Percentiles rank a stretch among this genome's conserved stretches.
These are phyloP conservation scores for Mucor velutinosus DNA, from an alignment of 371 early-diverging fungal genomes.

Conservation along the genomic window DNA sequence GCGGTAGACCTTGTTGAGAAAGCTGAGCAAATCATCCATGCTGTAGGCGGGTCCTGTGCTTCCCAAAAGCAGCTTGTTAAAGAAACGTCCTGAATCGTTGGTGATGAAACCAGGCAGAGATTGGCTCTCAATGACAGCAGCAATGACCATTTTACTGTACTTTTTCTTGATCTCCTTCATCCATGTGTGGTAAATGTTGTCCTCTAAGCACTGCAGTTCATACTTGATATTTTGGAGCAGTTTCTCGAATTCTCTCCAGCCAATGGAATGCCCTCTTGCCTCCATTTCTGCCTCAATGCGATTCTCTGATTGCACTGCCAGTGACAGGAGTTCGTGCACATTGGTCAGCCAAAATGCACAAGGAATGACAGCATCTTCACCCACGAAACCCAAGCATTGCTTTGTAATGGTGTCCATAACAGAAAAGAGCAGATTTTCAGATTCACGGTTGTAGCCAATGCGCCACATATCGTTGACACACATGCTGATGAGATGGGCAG, in stretches of 20 bases:
- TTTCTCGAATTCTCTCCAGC: slow-evolving; percentile 56
- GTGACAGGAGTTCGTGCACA: slow-evolving; percentile 85
- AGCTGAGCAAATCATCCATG: slow-evolving; percentile 89
- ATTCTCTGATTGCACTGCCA: slow-evolving; percentile 44
- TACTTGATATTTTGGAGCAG: slow-evolving; percentile 60
- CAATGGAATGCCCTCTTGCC: slow-evolving; percentile 23
- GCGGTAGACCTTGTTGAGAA: slow-evolving; percentile 86
- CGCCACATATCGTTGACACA: slow-evolving; percentile 85
- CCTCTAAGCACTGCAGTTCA: slow-evolving; percentile 67
- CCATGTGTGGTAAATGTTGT: slow-evolving; percentile 76
- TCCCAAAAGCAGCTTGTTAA: slow-evolving; percentile 73
- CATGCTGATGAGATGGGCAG: slow-evolving; percentile 88
- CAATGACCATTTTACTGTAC: slow-evolving; percentile 87
- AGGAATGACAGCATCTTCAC: slow-evolving; percentile 63
- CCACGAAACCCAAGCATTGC: slow-evolving; percentile 60
- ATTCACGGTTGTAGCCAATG: slow-evolving; percentile 76
- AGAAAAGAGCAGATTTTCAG: slow-evolving; percentile 79
- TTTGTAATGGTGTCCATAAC: slow-evolving; percentile 86
- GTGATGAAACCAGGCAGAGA: slow-evolving; percentile 89
- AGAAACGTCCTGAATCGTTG: slow-evolving; percentile 84
- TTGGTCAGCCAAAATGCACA: slow-evolving; percentile 93
- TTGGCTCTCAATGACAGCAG: slow-evolving; percentile 91
- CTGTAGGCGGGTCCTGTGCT: slow-evolving; percentile 72
- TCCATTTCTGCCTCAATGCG: slow-evolving; percentile 38
- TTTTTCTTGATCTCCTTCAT: slow-evolving; percentile 93